Evolutionary conservation across 345 rosid species (phyloP), one percentile per base, ranked within the genome.

Genomic region (Citrus glauca): DNA sequence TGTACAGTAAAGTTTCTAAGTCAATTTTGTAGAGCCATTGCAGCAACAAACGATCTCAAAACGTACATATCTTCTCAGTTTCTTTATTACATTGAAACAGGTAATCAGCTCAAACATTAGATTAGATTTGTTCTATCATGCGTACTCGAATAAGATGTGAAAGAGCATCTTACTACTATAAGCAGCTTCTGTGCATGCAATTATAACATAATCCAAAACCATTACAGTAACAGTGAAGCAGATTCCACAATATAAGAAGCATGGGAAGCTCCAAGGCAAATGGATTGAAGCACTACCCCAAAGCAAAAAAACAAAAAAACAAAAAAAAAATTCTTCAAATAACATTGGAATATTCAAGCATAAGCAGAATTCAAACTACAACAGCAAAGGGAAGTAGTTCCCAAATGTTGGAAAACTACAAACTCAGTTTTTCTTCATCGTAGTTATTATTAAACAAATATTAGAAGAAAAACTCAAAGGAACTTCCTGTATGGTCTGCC

Each of bases 401-500:
- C 61, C 35, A 7, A 53, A 77, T 67, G 42, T 13, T 22, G 6
- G 60, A 7, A n/a, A 45, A 56, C 7, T 14, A 59, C 69, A 69
- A 32, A 79, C 60, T 60, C 70, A 14, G 75, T 73, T 76, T 72
- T 56, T 40, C 64, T 62, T 66, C 17, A 25, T 63, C 38, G 40
- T 74, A 33, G n/a, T 76, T 57, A 81, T 78, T 80, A 63, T 71
- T 33, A 4, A 64, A 27, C 74, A 27, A 53, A 74, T 11, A 59
- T 24, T 42, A 40, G 27, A 11, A 71, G 61, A 40, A 68, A 69
- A 70, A 35, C 17, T 92, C 88, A 92, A 20, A 92, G 80, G 84
- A 94, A 92, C 85, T 90, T 94, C 84, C 94, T 83, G 75, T 89
- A 88, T 13, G 98, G 97, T 85, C 94, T 90, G 78, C 97, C 95